Evolutionary conservation across 208 protist genomes (phyloP).

Genomic region (Wallacemonas sp.): DNA sequence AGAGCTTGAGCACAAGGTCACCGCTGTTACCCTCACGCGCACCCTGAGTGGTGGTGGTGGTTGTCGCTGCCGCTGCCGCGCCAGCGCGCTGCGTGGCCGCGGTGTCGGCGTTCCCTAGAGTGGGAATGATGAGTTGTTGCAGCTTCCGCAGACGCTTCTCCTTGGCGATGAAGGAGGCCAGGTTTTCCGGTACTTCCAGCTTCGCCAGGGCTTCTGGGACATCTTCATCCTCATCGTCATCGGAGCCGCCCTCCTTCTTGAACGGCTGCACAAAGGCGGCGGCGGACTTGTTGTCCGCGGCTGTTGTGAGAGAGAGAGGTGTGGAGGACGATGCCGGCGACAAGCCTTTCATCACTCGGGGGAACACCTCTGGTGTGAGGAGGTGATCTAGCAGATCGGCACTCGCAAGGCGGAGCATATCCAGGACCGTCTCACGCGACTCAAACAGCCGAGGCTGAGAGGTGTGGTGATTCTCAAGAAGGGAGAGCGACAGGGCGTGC

Average conservation of each 20-base stretch:
- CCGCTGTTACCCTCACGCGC: conserved; percentile 13
- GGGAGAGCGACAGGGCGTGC: conserved; percentile 66
- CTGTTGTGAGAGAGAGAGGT: too few species aligned
- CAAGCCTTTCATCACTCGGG: conserved; percentile 38
- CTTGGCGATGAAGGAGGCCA: conserved; percentile 43
- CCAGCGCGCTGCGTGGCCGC: background rate
- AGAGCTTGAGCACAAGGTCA: conserved; percentile 33
- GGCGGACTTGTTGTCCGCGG: too few species aligned
- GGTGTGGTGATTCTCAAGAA: conserved; percentile 63
- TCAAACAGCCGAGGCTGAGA: conserved; percentile 47
- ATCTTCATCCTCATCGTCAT: background rate
- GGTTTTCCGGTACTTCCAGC: conserved; percentile 46
- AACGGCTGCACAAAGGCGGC: too few species aligned
- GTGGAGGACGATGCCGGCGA: background rate
- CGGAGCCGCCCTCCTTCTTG: too few species aligned
- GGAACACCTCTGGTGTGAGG: conserved; percentile 37
- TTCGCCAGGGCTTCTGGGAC: conserved; percentile 36
- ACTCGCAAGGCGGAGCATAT: conserved; percentile 52
- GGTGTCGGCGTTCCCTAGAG: background rate
- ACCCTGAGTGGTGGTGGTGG: too few species aligned
- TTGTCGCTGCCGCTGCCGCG: background rate
- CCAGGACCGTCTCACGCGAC: conserved; percentile 35
- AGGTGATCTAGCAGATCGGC: conserved; percentile 62
- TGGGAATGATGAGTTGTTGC: conserved; percentile 23
- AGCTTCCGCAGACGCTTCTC: conserved; percentile 49